These are phyloP conservation scores for Salix dunnii DNA, from an alignment of 345 rosid species.

Conservation along the genomic window DNA sequence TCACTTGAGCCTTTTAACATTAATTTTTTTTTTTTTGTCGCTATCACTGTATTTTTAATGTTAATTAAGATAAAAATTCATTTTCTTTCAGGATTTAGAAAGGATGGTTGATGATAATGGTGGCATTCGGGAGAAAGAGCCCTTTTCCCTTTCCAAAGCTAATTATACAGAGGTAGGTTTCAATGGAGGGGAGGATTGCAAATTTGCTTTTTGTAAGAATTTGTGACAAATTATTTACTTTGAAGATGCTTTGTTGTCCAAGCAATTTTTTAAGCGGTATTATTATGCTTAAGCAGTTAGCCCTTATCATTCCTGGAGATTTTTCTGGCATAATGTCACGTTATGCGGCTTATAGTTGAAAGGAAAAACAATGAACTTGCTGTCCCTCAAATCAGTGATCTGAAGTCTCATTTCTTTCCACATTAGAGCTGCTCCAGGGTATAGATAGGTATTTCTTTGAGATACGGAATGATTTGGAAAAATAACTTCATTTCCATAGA, in stretches of 20 bases:
- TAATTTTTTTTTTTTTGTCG: not conserved
- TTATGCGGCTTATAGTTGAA: not conserved
- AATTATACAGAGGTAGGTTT: constrained; percentile 49
- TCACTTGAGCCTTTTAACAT: not conserved
- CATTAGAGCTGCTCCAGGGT: not conserved
- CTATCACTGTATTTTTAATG: not conserved
- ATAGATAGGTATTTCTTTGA: not conserved
- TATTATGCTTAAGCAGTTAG: not conserved
- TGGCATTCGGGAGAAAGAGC: constrained; percentile 69
- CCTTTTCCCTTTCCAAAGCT: constrained; percentile 57
- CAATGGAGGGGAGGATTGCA: not conserved
- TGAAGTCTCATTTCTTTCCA: not conserved
- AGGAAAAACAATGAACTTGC: not conserved
- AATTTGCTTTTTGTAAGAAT: not conserved
- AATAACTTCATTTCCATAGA: not conserved
- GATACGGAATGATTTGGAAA: not conserved
- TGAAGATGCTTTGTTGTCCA: not conserved
- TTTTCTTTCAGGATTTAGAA: constrained; percentile 61
- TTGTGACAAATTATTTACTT: not conserved
- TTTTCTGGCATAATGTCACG: not conserved
- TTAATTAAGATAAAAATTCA: not conserved
- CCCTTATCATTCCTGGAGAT: not conserved
- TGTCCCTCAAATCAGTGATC: not conserved
- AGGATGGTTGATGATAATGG: constrained; percentile 59
- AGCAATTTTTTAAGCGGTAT: not conserved